These are phyloP conservation scores for Citeromyces matritensis DNA, from an alignment of 805 yeast species.

Conservation along the genomic window DNA sequence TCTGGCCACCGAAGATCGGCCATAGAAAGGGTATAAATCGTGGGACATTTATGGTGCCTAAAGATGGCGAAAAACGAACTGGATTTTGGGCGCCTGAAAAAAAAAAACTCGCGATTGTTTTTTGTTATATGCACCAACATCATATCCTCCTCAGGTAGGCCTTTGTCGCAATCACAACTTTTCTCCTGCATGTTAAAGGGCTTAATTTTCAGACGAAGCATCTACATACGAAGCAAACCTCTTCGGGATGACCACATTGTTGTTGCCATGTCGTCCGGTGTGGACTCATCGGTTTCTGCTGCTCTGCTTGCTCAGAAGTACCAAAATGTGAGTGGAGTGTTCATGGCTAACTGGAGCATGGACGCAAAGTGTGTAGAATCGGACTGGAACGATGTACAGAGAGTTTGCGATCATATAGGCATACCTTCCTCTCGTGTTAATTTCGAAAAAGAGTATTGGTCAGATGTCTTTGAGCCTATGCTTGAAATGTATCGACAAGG, in stretches of 20 bases:
- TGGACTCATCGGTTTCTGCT: slow-evolving; percentile 87
- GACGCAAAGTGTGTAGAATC: slow-evolving; percentile 53
- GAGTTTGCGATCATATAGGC: slow-evolving; percentile 39
- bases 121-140: too few relatives aligned
- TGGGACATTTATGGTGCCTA: too few relatives aligned
- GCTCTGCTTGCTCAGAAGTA: slow-evolving; percentile 25
- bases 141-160: too few relatives aligned
- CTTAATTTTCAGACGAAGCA: too few relatives aligned
- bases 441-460: slow-evolving; percentile 89
- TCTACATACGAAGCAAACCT: slow-evolving; percentile 30
- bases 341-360: slow-evolving; percentile 85
- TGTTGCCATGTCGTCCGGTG: slow-evolving; percentile 94
- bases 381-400: slow-evolving; percentile 79
- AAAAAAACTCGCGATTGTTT: too few relatives aligned
- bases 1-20: too few relatives aligned
- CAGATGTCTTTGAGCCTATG: slow-evolving; percentile 88
- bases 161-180: too few relatives aligned
- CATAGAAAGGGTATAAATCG: too few relatives aligned
- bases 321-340: slow-evolving; percentile 63
- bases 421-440: slow-evolving; percentile 67
- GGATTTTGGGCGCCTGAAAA: too few relatives aligned
- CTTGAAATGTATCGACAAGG: slow-evolving; percentile 56
- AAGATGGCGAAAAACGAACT: too few relatives aligned
- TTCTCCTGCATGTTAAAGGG: too few relatives aligned
- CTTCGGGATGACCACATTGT: slow-evolving; percentile 40